These are phyloP conservation scores for Acacia melanoxylon DNA, from an alignment of 306 rosid species.

Conservation along the genomic window DNA sequence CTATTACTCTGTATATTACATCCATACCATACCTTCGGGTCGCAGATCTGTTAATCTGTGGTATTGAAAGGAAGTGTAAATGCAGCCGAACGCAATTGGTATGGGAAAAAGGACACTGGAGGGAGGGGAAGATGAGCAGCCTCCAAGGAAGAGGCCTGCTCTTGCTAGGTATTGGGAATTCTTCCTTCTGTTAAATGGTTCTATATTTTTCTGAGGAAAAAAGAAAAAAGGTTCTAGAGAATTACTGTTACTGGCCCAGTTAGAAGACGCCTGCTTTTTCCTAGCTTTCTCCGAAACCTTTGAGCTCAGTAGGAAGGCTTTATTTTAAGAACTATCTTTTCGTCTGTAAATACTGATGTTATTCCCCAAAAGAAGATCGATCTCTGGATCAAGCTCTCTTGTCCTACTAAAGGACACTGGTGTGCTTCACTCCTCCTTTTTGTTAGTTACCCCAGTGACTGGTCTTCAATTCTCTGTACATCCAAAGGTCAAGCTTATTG, in stretches of 20 bases:
- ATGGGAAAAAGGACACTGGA: constrained; percentile 81
- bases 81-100: not conserved
- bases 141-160: constrained; percentile 93
- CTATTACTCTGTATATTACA: too few relatives aligned
- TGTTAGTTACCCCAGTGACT: not conserved
- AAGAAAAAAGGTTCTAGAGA: constrained; percentile 5
- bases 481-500: not conserved
- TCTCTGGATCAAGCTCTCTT: not conserved
- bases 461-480: not conserved
- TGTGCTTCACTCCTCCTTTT: not conserved
- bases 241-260: constrained; percentile 17
- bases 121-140: constrained; percentile 87
- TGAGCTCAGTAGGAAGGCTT: not conserved
- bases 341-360: not conserved
- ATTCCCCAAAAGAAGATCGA: not conserved
- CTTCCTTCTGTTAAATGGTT: constrained; percentile 6
- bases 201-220: too few relatives aligned
- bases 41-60: too few relatives aligned
- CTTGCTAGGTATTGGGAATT: constrained; percentile 70
- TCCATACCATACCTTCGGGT: too few relatives aligned
- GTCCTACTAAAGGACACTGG: not conserved
- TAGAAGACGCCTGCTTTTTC: not conserved
- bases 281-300: not conserved
- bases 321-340: not conserved
- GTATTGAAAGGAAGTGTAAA: too few relatives aligned